Conservation (phyloP, 352 stramenopile species). For the Blastocystis sp. region DNA sequence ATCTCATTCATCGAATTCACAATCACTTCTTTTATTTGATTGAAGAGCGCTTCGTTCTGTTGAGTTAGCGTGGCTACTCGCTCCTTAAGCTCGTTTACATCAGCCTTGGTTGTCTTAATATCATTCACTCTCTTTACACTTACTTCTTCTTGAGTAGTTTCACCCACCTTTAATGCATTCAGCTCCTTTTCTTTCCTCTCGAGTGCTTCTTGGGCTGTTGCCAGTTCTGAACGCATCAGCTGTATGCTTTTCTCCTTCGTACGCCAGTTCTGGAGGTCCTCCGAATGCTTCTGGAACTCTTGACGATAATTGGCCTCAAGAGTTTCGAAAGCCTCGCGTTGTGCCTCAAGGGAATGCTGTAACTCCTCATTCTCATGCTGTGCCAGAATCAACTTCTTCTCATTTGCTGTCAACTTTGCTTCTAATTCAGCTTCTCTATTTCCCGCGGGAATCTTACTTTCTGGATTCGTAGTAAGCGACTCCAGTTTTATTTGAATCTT, state of each 20-base stretch:
- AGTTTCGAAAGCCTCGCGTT: not conserved
- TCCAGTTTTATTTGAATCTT: not conserved
- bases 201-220: not conserved
- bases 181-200: not conserved
- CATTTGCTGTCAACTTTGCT: not conserved
- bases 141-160: not conserved
- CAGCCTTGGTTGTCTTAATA: not conserved
- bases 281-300: slow-evolving; percentile 45
- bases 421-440: not conserved
- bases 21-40: slow-evolving; percentile 8
- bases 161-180: not conserved
- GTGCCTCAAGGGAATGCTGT: not conserved
- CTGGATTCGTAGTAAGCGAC: not conserved
- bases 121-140: not conserved
- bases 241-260: slow-evolving; percentile 20
- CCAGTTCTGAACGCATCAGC: not conserved
- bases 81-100: not conserved
- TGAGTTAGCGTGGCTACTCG: not conserved
- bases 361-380: slow-evolving; percentile 36
- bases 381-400: not conserved
- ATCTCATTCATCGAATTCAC: too few species aligned
- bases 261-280: not conserved
- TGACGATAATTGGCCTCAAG: slow-evolving; percentile 39
- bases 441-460: not conserved
- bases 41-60: slow-evolving; percentile 59